phyloP scores from a whole-genome alignment of 2,329 filamentous ascomycete genomes.

The Penicillium freii region DNA sequence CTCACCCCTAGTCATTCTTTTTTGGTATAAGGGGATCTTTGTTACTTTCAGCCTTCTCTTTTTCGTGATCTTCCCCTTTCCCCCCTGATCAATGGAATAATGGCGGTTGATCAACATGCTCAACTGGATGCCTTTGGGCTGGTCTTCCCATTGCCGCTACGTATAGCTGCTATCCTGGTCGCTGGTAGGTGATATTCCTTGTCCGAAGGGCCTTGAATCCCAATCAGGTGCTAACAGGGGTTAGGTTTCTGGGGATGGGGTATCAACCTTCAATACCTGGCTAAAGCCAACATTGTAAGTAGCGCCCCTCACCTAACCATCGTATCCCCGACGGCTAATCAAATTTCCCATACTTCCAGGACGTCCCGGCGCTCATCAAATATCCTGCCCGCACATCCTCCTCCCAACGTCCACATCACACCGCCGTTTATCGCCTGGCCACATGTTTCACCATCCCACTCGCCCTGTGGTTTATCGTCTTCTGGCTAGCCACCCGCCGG shows the following conservation, averaged over 20 bases:
- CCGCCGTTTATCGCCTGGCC: slow-evolving; percentile 82
- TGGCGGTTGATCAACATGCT: slow-evolving; percentile 42
- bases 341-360: slow-evolving; percentile 46
- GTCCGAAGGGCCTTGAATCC: neutral
- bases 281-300: slow-evolving; percentile 69
- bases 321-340: neutral
- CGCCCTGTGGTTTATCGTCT: slow-evolving; percentile 68
- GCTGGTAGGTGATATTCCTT: slow-evolving; percentile 59
- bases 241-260: slow-evolving; percentile 94
- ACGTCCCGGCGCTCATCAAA: slow-evolving; percentile 80
- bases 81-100: slow-evolving; percentile 37
- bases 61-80: slow-evolving; percentile 5
- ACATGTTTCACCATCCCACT: slow-evolving; percentile 72
- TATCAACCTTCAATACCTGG: slow-evolving; percentile 83
- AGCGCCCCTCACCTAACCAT: slow-evolving; percentile 8
- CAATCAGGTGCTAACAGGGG: slow-evolving; percentile 11
- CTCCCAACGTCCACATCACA: slow-evolving; percentile 71
- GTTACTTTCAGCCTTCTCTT: slow-evolving; percentile 9
- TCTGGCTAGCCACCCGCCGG: slow-evolving; percentile 78
- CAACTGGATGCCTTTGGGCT: slow-evolving; percentile 79
- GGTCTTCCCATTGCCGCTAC: slow-evolving; percentile 82
- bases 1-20: slow-evolving; percentile 41
- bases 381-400: slow-evolving; percentile 74
- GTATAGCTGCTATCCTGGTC: slow-evolving; percentile 80
- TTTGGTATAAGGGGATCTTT: slow-evolving; percentile 14